A percentile compares a stretch with the other conserved stretches of the same genome.
Conservation (phyloP, 2,329 filamentous ascomycete genomes). For the Paecilomyces niveus region DNA sequence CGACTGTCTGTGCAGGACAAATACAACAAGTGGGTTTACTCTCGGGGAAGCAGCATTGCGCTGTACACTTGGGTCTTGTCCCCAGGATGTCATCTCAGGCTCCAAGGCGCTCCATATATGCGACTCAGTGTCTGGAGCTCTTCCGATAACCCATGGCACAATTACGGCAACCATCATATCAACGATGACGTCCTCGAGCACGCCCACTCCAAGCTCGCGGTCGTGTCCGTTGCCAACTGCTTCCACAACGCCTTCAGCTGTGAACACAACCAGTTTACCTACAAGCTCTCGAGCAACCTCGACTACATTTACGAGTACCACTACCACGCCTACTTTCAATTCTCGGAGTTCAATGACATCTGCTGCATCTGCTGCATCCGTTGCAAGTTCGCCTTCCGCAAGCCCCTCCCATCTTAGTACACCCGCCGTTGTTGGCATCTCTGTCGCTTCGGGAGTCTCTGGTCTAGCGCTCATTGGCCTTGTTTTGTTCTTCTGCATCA, state of each 20-base stretch:
- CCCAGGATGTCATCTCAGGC: conserved; percentile 37
- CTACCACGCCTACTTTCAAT: conserved; percentile 2
- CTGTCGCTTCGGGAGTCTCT: conserved; percentile 28
- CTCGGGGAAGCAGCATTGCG: conserved; percentile 64
- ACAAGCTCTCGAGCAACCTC: conserved; percentile 1
- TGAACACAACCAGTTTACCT: background rate
- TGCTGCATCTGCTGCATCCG: conserved; percentile 1
- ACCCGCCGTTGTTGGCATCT: conserved; percentile 29
- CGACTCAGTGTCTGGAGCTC: conserved; percentile 27
- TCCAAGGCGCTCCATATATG: conserved; percentile 52
- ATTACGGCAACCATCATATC: conserved; percentile 27
- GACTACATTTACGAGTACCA: conserved; percentile 7
- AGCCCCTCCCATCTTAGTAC: conserved; percentile 16
- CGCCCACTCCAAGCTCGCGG: conserved; percentile 8
- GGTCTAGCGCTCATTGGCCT: conserved; percentile 27
- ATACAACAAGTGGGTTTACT: conserved; percentile 57
- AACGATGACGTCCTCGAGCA: conserved; percentile 4
- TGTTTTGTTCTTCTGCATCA: conserved; percentile 23
- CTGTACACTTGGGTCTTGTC: conserved; percentile 57
- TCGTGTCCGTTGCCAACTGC: background rate
- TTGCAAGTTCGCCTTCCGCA: background rate
- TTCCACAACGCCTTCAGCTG: background rate
- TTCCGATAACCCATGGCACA: conserved; percentile 27
- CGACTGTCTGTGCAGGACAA: conserved; percentile 56
- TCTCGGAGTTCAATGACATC: conserved; percentile 1